Base-by-base conservation (phyloP, 768 basidiomycete species). In the Galerina marginata region DNA sequence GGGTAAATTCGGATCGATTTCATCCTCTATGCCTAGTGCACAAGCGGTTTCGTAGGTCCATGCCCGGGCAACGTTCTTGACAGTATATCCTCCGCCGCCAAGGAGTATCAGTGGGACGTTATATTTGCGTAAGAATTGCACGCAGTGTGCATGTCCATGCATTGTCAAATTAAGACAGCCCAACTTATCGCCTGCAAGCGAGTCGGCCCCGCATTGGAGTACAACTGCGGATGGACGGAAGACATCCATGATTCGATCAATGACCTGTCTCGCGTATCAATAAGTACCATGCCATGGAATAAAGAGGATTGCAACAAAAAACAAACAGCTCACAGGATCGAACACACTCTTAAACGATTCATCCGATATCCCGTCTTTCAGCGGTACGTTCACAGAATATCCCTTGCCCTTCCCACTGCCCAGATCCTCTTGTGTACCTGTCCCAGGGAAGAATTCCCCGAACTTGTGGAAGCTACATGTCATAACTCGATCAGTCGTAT, bases 1-100 rank as follows among this genome's bases (percentile, higher is more conserved):
- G 2, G 92, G 92, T 57, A 95, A 74, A 65, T 92, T 90, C 25
- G 83, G 81, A 69, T 93, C 89, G 54, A 92, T 88, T 11, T 83
- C 83, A 45, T 92, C 79, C 70, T 95, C 90, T 49, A 91, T 83
- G 2, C 93, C 95, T 14, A 95, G 82, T 12, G 94, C 93, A 66
- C 96, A 91, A 1, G 95, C 96, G 0, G 97, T 99, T 73, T 99
- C 96, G 77, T 93, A 96, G 20, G 95, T 90, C 96, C 96, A 99
- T 43, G 90, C 87, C 46, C 93, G 83, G 6, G 94, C 93, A 15
- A 98, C 95, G 69, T 99, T 99, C 74, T 95, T 93, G 43, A 96
- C 91, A 0, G 96, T 99, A 73, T 99, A 99, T 1, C 96, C 96
- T n/a, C 96, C 96, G 1, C 96, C 96, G 25, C 96, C 96, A 2